phyloP scores from a whole-genome alignment of 495 filamentous ascomycete genomes.

The Polyplosphaeria fusca region DNA sequence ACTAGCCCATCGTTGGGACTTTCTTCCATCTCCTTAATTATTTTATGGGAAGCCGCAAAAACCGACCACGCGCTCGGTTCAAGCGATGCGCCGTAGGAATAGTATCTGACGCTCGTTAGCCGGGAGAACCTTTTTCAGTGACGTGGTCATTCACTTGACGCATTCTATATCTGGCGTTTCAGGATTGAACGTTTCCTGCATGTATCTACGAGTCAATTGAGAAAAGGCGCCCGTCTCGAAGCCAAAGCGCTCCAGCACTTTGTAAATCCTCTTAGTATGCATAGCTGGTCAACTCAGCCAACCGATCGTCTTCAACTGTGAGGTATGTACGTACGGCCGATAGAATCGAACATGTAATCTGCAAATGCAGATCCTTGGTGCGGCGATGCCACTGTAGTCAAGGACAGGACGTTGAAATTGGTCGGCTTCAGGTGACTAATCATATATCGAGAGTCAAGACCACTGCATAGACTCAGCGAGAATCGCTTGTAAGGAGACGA shows the following conservation, averaged over 20 bases:
- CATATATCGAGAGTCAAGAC: constrained; percentile 90
- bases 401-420: constrained; percentile 68
- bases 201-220: constrained; percentile 80
- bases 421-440: constrained; percentile 71
- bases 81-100: constrained; percentile 82
- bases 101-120: constrained; percentile 56
- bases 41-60: constrained; percentile 68
- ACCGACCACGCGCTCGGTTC: constrained; percentile 65
- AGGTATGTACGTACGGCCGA: constrained; percentile 48
- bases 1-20: constrained; percentile 85
- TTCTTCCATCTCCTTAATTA: constrained; percentile 70
- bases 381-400: constrained; percentile 86
- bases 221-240: constrained; percentile 79
- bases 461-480: constrained; percentile 48
- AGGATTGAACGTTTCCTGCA: constrained; percentile 79
- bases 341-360: constrained; percentile 72
- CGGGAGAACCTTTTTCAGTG: too few relatives aligned
- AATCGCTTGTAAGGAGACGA: not conserved
- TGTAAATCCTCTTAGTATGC: constrained; percentile 66
- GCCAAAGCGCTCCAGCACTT: constrained; percentile 60
- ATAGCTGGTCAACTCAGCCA: not conserved
- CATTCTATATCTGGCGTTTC: constrained; percentile 65
- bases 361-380: constrained; percentile 79
- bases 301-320: not conserved
- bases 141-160: constrained; percentile 52